Base-by-base conservation (phyloP, 345 rosid species). In the Sonneratia alba region DNA sequence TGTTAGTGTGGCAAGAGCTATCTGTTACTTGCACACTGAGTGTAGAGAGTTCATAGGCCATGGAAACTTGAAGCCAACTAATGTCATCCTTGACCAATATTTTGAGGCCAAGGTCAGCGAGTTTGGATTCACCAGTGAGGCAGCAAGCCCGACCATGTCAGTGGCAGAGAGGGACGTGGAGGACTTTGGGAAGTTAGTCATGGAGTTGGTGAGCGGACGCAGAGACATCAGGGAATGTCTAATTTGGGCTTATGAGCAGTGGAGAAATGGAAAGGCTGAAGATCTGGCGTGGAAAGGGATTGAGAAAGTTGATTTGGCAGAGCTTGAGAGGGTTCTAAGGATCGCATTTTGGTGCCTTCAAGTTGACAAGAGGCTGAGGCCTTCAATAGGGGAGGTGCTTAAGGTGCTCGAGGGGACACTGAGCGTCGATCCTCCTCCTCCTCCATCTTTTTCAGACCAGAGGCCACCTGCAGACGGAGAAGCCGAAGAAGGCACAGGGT, bases 321-420 rank as follows among this genome's bases (percentile, higher is more conserved):
- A 88, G 85, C 79, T 92, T 48, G 92, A 90, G 76, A 72, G 91
- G 43, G 81, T 77, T 27, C 53, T 92, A 77, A 87, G 94, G 76
- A 90, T 85, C 37, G 77, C 85, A 55, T 90, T 90, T 67, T 92
- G 97, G 94, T 92, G 94, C 74, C 82, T 87, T 75, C 96, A 92
- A 73, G 72, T 13, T 1, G 88, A 92, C 69, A 83, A 81, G 63
- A 81, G 89, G 6, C 67, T 87, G 79, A 92, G 92, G 81, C 97
- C 96, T 42, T 82, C 89, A 1, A 88, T 88, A 88, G 85, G 77
- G 0, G 96, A 92, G 87, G 91, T 86, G 21, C 85, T 90, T 66
- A 88, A 86, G 81, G 94, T 90, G 66, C 70, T 92, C 72, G 96
- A 90, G 75, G 98, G 98, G 6, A 83, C 89, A 64, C 67, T 87